These are phyloP conservation scores for Phialocephala subalpina DNA, from an alignment of 2,329 filamentous ascomycete species.

Conservation along the genomic window DNA sequence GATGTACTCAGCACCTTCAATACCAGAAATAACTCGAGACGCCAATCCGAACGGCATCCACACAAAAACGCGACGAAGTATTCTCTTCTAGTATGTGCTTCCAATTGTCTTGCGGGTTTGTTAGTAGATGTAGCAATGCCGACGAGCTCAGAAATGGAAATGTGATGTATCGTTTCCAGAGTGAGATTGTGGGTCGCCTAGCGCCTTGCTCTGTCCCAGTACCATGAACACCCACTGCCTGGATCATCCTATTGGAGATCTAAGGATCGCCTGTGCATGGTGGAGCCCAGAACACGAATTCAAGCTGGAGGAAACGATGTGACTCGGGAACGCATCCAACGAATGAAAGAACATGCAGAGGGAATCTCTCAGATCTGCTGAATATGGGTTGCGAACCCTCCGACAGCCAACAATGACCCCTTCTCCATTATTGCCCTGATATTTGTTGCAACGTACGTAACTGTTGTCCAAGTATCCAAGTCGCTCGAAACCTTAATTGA, in stretches of 20 bases:
- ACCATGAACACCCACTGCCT: background rate
- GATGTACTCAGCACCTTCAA: too few species aligned
- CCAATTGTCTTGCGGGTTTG: too few species aligned
- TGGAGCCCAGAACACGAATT: background rate
- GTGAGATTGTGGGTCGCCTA: slow-evolving; percentile 6
- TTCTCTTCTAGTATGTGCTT: too few species aligned
- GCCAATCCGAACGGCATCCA: too few species aligned
- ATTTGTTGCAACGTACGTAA: background rate
- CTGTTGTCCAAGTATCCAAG: background rate
- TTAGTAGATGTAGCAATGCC: background rate
- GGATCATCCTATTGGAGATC: slow-evolving; percentile 8
- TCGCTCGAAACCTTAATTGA: background rate
- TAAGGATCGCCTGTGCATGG: slow-evolving; percentile 3
- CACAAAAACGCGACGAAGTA: too few species aligned
- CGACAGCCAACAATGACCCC: too few species aligned
- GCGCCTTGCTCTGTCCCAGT: slow-evolving; percentile 4
- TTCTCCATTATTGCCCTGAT: too few species aligned
- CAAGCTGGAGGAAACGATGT: background rate
- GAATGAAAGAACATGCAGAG: background rate
- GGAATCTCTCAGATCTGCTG: too few species aligned
- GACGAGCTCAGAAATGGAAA: background rate
- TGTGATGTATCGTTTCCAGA: background rate
- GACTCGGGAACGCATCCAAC: background rate
- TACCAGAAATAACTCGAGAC: too few species aligned
- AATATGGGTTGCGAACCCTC: too few species aligned